Conservation (phyloP, 495 filamentous ascomycete genomes). For the Sporormia fimetaria region DNA sequence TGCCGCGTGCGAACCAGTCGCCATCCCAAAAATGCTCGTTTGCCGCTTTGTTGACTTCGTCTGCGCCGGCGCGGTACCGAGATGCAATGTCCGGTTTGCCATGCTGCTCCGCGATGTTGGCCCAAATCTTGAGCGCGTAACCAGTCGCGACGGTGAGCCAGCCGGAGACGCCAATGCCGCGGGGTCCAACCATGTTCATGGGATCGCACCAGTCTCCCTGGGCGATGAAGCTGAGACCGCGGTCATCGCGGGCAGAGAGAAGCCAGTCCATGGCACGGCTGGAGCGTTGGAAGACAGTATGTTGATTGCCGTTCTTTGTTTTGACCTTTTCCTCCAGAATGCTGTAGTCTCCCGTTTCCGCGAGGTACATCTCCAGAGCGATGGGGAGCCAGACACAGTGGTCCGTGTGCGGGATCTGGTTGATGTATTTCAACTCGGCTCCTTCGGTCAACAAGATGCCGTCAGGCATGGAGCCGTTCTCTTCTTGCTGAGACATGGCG, state of each 20-base stretch:
- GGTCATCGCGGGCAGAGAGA: constrained; percentile 38
- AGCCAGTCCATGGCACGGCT: constrained; percentile 45
- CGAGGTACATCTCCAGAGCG: constrained; percentile 42
- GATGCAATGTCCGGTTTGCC: constrained; percentile 33
- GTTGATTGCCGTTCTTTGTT: constrained; percentile 34
- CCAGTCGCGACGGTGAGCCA: constrained; percentile 47
- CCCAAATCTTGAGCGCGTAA: constrained; percentile 42
- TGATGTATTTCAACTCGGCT: constrained; percentile 49
- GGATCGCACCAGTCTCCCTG: constrained; percentile 51
- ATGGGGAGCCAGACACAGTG: constrained; percentile 49
- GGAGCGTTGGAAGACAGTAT: constrained; percentile 44
- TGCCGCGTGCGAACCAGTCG: constrained; percentile 46
- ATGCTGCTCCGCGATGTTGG: constrained; percentile 39
- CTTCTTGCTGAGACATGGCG: constrained; percentile 42
- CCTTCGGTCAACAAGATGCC: constrained; percentile 43
- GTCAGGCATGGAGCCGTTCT: constrained; percentile 46
- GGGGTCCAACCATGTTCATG: constrained; percentile 50
- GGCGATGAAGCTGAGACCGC: constrained; percentile 45
- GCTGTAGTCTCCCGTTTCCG: constrained; percentile 43
- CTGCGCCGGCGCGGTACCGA: constrained; percentile 36
- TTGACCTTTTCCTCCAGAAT: constrained; percentile 37
- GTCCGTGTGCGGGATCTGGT: constrained; percentile 47
- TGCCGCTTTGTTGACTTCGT: constrained; percentile 40
- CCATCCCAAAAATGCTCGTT: constrained; percentile 45
- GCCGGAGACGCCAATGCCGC: constrained; percentile 44